Evolutionary conservation across 768 basidiomycete species (phyloP), one percentile per base, ranked within the genome.

Genomic region (Pholiota molesta): DNA sequence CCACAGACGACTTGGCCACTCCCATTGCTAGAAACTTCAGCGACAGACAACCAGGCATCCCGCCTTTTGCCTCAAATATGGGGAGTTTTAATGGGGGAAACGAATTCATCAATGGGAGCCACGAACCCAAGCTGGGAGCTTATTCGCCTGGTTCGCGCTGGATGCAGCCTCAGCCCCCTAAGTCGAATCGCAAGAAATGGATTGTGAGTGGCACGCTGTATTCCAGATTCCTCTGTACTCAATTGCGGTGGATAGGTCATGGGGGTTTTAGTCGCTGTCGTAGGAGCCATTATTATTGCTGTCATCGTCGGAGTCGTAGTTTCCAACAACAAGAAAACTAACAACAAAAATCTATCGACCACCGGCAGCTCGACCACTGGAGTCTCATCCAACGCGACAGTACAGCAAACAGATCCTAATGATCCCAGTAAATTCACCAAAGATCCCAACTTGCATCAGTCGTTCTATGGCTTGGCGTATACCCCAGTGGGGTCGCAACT

Each of bases 381-480:
- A 7, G 57, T 37, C 13, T 60, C 63, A 13, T 14, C 66, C 19
- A 63, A 60, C 35, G 52, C 61, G 3, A 63, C 67, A 10, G 71
- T 72, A 23, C 55, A 69, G 17, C 74, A 75, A 52, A 75, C 77
- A 5, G 69, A 81, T 58, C 78, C 78, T 9, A 85, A 81, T 66
- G 91, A 96, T 73, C 93, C 95, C 3, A 93, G 87, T 73, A 81
- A 81, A 17, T 97, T 96, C 74, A 73, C 75, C 19, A 90, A 88
- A 75, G 84, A 96, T 72, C 55, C 84, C 2, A 81, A 81, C 31
- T 75, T 97, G 54, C 81, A 88, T 63, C 85, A 91, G 65, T 81
- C 86, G 0, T 92, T 97, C 76, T 97, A 89, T 72, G 95, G 91
- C 5, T 70, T 97, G 23, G 95, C 95, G 0, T 97, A 97, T 73